Base-by-base conservation (phyloP, 2,329 filamentous ascomycete genomes). In the Sporothrix protearum region DNA sequence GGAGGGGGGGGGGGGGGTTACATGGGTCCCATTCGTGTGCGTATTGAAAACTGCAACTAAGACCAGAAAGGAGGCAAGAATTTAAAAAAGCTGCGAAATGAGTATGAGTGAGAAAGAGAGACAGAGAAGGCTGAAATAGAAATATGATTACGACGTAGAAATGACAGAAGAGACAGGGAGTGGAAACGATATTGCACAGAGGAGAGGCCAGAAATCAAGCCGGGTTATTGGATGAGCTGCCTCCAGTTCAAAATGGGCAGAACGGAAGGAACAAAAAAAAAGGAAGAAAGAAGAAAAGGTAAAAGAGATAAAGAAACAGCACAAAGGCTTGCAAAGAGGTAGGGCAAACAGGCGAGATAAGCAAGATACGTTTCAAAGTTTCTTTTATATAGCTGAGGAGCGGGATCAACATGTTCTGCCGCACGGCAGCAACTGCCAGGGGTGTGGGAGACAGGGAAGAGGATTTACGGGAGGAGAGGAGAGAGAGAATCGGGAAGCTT, bases 1-100 rank as follows among this genome's bases (percentile, higher is more conserved):
- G n/a, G n/a, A n/a, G 22, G 42, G 28, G 25, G 22, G 55, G 42
- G 39, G 28, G 55, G 16, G 36, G 36, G 25, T 12, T 63, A 51
- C 42, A 63, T 61, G 53, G 14, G n/a, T n/a, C 33, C n/a, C n/a
- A 4, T 36, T 63, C n/a, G 36, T 25, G 3, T n/a, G 59, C 59
- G 59, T 45, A 12, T 64, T 64, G 59, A 64, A 19, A 64, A 25
- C 59, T 39, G 36, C 59, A 64, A 42, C 36, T 39, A 45, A 64
- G 36, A 64, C 59, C 59, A 45, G 22, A 42, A 6, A 2, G 36
- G 12, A 45, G 36, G 19, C n/a, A 19, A 45, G 28, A 42, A 45
- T 16, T 28, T 36, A 16, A 45, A 12, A 10, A 19, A 28, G 33
- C 19, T 28, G 59, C 10, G 28, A 64, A 28, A 64, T 22, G 39